Conservation (phyloP, 2,329 filamentous ascomycete genomes). For the Piedraia hortae region DNA sequence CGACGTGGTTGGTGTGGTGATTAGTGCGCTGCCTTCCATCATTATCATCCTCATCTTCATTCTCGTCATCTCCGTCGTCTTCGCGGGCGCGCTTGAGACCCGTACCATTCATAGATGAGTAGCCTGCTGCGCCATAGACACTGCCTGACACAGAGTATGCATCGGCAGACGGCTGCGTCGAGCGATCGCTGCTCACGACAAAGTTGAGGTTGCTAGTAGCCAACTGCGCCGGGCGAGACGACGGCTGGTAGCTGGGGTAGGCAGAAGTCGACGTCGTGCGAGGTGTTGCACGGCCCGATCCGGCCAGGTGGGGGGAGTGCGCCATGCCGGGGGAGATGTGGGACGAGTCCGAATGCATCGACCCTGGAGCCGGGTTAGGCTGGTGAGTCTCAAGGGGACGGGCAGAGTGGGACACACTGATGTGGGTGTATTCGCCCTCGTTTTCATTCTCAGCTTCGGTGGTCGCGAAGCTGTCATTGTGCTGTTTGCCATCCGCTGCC, state of each 20-base stretch:
- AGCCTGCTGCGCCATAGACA: slow-evolving; percentile 30
- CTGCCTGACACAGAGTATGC: slow-evolving; percentile 38
- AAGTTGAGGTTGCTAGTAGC: slow-evolving; percentile 66
- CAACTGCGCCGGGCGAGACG: slow-evolving; percentile 37
- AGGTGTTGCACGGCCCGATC: slow-evolving; percentile 62
- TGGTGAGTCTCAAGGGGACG: slow-evolving; percentile 54
- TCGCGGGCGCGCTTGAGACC: slow-evolving; percentile 33
- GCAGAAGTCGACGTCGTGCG: slow-evolving; percentile 38
- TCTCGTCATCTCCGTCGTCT: slow-evolving; percentile 15
- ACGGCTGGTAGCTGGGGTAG: slow-evolving; percentile 48
- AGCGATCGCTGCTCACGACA: slow-evolving; percentile 46
- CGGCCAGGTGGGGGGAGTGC: slow-evolving; percentile 56
- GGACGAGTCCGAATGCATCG: slow-evolving; percentile 41
- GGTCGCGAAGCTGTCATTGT: slow-evolving; percentile 29
- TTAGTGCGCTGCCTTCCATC: slow-evolving; percentile 56
- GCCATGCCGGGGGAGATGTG: slow-evolving; percentile 64
- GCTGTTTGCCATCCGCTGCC: slow-evolving; percentile 36
- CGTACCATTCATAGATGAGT: slow-evolving; percentile 35
- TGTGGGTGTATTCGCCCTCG: slow-evolving; percentile 61
- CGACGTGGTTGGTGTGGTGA: slow-evolving; percentile 28
- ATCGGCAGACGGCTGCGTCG: slow-evolving; percentile 16
- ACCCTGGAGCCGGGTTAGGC: slow-evolving; percentile 30
- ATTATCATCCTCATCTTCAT: slow-evolving; percentile 30
- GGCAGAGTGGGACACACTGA: slow-evolving; percentile 39
- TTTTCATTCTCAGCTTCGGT: slow-evolving; percentile 15